phyloP scores from a whole-genome alignment of 106 monocot genomes.

The Narthecium ossifragum region DNA sequence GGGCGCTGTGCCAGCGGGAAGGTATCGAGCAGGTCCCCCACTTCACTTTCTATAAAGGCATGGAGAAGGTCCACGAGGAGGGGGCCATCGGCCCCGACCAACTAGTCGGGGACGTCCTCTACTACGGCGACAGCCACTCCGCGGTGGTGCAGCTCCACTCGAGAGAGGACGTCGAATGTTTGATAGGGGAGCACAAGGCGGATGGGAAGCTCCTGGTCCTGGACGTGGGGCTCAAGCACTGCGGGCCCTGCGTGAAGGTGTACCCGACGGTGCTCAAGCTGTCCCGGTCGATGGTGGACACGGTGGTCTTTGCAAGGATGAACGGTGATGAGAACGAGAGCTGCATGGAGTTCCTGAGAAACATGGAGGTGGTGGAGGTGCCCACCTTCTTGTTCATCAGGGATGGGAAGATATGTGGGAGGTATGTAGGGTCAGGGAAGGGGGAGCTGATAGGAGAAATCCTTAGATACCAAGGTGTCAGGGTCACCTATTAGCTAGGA shows the following conservation, averaged over 20 bases:
- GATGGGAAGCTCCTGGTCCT: conserved; percentile 71
- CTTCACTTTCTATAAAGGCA: conserved; percentile 84
- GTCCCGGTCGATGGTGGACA: conserved; percentile 72
- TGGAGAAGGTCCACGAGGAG: conserved; percentile 95
- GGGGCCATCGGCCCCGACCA: conserved; percentile 73
- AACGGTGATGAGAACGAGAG: conserved; percentile 98
- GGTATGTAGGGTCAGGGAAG: conserved; percentile 88
- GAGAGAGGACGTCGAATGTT: conserved; percentile 50
- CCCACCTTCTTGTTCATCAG: conserved; percentile 85
- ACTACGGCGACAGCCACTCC: conserved; percentile 89
- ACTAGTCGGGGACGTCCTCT: conserved; percentile 77
- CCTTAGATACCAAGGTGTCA: conserved; percentile 84
- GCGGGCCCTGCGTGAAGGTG: conserved; percentile 98
- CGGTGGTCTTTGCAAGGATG: conserved; percentile 82
- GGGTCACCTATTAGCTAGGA: conserved; percentile 29
- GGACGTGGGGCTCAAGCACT: conserved; percentile 94
- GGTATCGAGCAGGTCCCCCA: conserved; percentile 64
- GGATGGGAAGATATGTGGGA: conserved; percentile 62
- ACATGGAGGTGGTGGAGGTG: conserved; percentile 84
- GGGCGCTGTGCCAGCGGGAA: conserved; percentile 61
- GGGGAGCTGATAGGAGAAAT: conserved; percentile 96
- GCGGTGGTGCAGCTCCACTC: conserved; percentile 75
- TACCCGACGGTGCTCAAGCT: conserved; percentile 85
- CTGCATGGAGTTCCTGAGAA: conserved; percentile 79
- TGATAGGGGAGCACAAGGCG: conserved; percentile 32